phyloP scores from a whole-genome alignment of 352 stramenopile genomes.

The Globisporangium barbulae region DNA sequence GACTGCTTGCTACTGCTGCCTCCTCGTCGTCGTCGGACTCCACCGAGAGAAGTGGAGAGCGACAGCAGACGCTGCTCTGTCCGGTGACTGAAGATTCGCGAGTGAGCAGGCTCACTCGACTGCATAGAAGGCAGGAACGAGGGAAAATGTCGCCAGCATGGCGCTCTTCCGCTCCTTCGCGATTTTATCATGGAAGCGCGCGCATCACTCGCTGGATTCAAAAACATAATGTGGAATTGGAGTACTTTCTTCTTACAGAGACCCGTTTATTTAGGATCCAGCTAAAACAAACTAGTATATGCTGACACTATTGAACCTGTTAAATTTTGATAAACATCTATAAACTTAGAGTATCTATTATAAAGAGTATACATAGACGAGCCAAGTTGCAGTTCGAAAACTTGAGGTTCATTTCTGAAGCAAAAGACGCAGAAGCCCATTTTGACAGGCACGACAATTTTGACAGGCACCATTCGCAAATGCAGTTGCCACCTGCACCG shows the following conservation, averaged over 20 bases:
- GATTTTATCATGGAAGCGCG: background rate
- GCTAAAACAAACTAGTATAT: too few species aligned
- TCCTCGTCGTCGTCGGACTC: background rate
- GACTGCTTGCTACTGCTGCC: background rate
- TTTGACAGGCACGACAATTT: background rate
- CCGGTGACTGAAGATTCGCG: background rate
- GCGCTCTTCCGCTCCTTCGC: background rate
- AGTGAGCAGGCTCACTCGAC: background rate
- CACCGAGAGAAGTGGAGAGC: background rate
- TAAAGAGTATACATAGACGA: slow-evolving; percentile 1
- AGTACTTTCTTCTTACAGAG: background rate
- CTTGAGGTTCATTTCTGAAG: slow-evolving; percentile 8
- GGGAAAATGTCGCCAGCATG: background rate
- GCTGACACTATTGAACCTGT: too few species aligned
- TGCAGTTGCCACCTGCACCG: too few species aligned
- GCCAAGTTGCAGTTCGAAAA: slow-evolving; percentile 9
- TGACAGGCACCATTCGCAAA: background rate
- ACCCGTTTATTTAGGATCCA: background rate
- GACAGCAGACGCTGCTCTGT: background rate
- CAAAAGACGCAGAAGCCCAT: background rate
- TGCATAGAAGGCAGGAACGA: too few species aligned
- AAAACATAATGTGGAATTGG: background rate
- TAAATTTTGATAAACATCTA: too few species aligned
- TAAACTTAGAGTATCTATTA: background rate
- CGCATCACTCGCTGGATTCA: background rate